Percentiles rank a stretch among this genome's conserved stretches.
These are phyloP conservation scores for Fraxinus platypoda DNA, from an alignment of 305 asterid genomes.

Conservation along the genomic window DNA sequence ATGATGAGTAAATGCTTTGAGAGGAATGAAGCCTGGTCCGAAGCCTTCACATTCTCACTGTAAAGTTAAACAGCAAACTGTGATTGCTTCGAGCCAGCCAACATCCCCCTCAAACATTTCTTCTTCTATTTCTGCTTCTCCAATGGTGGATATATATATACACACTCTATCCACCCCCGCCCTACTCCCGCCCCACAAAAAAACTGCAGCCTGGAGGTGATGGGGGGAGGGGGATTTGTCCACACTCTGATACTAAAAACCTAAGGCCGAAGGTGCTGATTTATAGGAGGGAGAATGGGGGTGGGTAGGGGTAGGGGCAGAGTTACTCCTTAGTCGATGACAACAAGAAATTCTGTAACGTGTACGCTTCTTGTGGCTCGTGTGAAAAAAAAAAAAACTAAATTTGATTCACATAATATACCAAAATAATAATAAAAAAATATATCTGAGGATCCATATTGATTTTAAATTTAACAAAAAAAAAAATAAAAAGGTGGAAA, in stretches of 20 bases:
- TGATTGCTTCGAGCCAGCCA: slow-evolving; percentile 72
- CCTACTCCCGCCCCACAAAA: not conserved
- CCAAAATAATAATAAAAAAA: not conserved
- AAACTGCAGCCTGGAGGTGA: not conserved
- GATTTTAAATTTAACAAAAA: too few species aligned
- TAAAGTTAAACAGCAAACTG: slow-evolving; percentile 5
- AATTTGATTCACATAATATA: not conserved
- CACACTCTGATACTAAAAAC: slow-evolving; percentile 11
- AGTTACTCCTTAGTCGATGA: slow-evolving; percentile 6
- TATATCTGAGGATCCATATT: not conserved
- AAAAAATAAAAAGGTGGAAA: too few species aligned
- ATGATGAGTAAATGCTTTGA: slow-evolving; percentile 25
- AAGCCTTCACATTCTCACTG: slow-evolving; percentile 40
- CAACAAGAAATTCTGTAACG: slow-evolving; percentile 14
- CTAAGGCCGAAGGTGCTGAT: slow-evolving; percentile 28
- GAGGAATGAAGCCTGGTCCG: slow-evolving; percentile 95
- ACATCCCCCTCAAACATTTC: slow-evolving; percentile 35
- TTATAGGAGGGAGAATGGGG: slow-evolving; percentile 32
- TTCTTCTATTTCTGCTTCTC: not conserved
- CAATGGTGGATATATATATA: not conserved
- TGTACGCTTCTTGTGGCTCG: slow-evolving; percentile 2
- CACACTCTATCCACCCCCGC: not conserved
- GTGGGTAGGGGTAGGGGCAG: not conserved
- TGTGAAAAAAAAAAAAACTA: not conserved
- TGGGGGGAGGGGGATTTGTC: not conserved